Conservation (phyloP, 176 grass and related monocot genomes). For the Zizania latifolia region DNA sequence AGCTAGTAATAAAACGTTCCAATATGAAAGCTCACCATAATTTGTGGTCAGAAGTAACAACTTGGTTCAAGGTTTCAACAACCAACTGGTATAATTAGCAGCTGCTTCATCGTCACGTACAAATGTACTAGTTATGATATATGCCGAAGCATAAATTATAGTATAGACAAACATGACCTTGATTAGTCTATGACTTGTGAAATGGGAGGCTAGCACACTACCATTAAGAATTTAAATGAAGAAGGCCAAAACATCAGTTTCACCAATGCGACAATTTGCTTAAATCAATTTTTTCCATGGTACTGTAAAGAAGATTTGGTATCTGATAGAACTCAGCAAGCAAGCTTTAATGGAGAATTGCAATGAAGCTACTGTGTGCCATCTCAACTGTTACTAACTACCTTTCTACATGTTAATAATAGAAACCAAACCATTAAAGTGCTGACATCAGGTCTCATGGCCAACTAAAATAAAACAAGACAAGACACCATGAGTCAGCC, state of each 20-base stretch:
- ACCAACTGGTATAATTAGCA: background rate
- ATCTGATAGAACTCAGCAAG: background rate
- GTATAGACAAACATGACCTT: background rate
- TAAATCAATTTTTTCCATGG: background rate
- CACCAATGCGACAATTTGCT: background rate
- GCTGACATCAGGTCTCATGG: background rate
- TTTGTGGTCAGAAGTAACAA: background rate
- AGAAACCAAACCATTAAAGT: constrained; percentile 2
- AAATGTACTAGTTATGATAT: background rate
- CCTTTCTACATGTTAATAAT: background rate
- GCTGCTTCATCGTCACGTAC: background rate
- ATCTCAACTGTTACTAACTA: constrained; percentile 1
- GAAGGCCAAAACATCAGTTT: background rate
- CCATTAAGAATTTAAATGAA: background rate
- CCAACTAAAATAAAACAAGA: background rate
- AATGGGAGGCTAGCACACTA: background rate
- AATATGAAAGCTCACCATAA: background rate
- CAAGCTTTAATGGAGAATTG: background rate
- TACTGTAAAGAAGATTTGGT: background rate
- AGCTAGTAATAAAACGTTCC: background rate
- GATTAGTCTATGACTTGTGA: background rate
- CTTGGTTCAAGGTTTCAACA: background rate
- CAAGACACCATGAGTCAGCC: background rate
- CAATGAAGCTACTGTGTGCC: background rate
- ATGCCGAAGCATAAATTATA: background rate